Percentiles rank a stretch among this genome's conserved stretches.
phyloP scores from a whole-genome alignment of 495 filamentous ascomycete species.

The Xylaria grammica region DNA sequence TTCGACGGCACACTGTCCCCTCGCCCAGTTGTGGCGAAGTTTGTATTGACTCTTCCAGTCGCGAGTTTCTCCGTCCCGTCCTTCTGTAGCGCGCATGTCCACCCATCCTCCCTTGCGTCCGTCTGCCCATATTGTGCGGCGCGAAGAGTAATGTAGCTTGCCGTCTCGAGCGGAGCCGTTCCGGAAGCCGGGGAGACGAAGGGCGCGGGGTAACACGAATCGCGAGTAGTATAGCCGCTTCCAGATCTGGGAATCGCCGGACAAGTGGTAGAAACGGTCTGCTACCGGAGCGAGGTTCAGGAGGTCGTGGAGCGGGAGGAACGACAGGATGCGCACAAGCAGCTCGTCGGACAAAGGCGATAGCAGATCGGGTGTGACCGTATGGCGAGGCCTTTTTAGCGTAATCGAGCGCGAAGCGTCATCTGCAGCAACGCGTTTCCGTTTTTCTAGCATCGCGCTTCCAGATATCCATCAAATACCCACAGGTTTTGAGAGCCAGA shows the following conservation, averaged over 20 bases:
- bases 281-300: slow-evolving; percentile 77
- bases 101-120: slow-evolving; percentile 51
- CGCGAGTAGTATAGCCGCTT: slow-evolving; percentile 85
- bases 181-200: slow-evolving; percentile 72
- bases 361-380: slow-evolving; percentile 43
- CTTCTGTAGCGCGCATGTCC: slow-evolving; percentile 52
- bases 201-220: slow-evolving; percentile 85
- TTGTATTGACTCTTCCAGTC: slow-evolving; percentile 91
- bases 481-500: background rate
- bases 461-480: no score
- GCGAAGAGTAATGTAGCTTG: slow-evolving; percentile 69
- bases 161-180: slow-evolving; percentile 46
- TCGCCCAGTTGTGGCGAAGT: slow-evolving; percentile 89
- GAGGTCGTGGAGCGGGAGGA: slow-evolving; percentile 70
- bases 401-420: slow-evolving; percentile 24
- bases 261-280: slow-evolving; percentile 73
- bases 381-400: slow-evolving; percentile 33
- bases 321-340: slow-evolving; percentile 81
- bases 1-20: slow-evolving; percentile 78
- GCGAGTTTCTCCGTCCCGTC: slow-evolving; percentile 53
- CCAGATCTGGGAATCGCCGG: slow-evolving; percentile 88
- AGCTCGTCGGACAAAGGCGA: slow-evolving; percentile 84
- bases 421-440: slow-evolving; percentile 31
- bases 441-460: slow-evolving; percentile 29
- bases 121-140: slow-evolving; percentile 82